phyloP scores from a whole-genome alignment of 768 basidiomycete species.

The Cystobasidium ongulense region DNA sequence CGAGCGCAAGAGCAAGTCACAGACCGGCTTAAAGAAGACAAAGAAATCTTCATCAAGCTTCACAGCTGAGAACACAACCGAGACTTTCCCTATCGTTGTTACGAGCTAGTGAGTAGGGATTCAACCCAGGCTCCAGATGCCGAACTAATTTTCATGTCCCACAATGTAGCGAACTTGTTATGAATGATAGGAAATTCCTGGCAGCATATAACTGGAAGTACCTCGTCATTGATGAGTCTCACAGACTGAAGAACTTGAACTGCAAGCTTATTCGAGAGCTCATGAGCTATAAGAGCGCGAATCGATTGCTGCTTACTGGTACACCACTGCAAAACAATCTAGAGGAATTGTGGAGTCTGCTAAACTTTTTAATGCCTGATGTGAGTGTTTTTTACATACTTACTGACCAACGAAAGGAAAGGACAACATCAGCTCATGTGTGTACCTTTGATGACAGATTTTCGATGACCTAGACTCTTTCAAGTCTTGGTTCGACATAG shows the following conservation, averaged over 20 bases:
- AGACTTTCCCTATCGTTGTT: conserved; percentile 47
- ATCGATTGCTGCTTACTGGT: conserved; percentile 76
- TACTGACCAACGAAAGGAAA: not conserved
- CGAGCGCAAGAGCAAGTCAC: conserved; percentile 33
- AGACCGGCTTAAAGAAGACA: not conserved
- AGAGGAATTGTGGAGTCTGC: conserved; percentile 83
- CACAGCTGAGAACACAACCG: conserved; percentile 1
- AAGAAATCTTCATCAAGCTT: not conserved
- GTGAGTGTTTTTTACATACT: conserved; percentile 57
- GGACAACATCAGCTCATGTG: not conserved
- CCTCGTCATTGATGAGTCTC: conserved; percentile 90
- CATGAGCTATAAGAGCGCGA: conserved; percentile 72
- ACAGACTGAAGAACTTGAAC: conserved; percentile 85
- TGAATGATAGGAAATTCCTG: conserved; percentile 64
- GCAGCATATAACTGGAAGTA: conserved; percentile 57
- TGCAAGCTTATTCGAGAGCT: conserved; percentile 84
- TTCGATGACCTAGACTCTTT: conserved; percentile 32
- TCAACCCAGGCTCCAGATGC: not conserved
- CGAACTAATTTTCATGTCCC: not conserved
- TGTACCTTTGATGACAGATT: conserved; percentile 2
- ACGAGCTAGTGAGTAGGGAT: conserved; percentile 58
- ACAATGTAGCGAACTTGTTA: conserved; percentile 61
- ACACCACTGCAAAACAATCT: conserved; percentile 61
- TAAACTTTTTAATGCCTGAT: conserved; percentile 91
- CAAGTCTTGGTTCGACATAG: conserved; percentile 28